Percentiles rank a stretch among this genome's conserved stretches.
Evolutionary conservation across 2,329 filamentous ascomycete genomes (phyloP).

Genomic region (Biscogniauxia sp.): DNA sequence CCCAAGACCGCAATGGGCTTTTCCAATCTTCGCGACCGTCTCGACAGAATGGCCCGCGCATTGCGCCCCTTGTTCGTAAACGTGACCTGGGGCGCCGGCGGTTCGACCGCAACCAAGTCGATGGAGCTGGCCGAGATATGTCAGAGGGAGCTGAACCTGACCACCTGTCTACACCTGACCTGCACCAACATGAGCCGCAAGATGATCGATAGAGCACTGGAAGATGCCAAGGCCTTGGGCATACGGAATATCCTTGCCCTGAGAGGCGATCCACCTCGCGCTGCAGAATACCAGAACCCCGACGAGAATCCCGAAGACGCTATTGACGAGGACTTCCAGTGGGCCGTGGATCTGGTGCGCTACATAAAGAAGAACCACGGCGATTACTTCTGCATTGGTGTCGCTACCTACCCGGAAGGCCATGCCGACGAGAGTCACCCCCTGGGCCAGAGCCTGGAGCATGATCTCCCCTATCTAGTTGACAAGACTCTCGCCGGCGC

Average conservation of each 20-base stretch:
- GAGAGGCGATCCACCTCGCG: conserved; percentile 84
- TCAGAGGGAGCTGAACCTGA: conserved; percentile 86
- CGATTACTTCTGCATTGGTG: conserved; percentile 94
- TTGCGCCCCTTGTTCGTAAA: conserved; percentile 92
- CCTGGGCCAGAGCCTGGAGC: conserved; percentile 63
- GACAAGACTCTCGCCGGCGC: conserved; percentile 90
- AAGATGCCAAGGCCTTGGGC: conserved; percentile 85
- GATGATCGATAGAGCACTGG: conserved; percentile 82
- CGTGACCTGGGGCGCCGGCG: conserved; percentile 96
- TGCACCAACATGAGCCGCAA: conserved; percentile 95
- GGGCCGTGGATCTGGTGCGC: conserved; percentile 82
- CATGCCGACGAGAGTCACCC: conserved; percentile 90
- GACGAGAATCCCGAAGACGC: conserved; percentile 56
- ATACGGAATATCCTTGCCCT: conserved; percentile 93
- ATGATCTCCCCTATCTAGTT: conserved; percentile 83
- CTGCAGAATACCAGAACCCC: conserved; percentile 78
- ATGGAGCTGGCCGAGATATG: conserved; percentile 94
- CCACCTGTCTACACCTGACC: conserved; percentile 92
- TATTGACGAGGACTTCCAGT: conserved; percentile 76
- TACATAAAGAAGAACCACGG: conserved; percentile 86
- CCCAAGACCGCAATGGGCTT: conserved; percentile 97
- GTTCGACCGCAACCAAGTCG: conserved; percentile 85
- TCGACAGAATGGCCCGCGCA: conserved; percentile 91
- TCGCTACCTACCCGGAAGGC: conserved; percentile 92
- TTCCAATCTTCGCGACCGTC: conserved; percentile 85